phyloP scores from a whole-genome alignment of 208 protist species.

The Acanthamoeba healyi region DNA sequence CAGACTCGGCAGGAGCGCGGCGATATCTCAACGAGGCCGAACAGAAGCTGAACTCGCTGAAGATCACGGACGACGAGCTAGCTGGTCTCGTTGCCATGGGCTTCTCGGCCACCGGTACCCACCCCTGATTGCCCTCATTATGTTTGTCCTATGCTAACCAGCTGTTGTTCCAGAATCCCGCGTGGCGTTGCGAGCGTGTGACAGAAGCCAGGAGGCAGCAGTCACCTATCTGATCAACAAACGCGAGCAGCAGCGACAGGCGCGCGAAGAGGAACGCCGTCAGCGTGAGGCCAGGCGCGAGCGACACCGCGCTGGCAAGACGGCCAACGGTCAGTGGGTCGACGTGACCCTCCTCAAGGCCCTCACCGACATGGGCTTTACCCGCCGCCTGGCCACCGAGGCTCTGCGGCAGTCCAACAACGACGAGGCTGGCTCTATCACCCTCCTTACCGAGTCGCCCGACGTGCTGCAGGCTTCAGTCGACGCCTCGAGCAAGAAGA shows the following conservation, averaged over 20 bases:
- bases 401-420: constrained; percentile 66
- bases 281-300: constrained; percentile 16
- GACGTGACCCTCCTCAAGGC: constrained; percentile 39
- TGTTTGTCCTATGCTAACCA: too few relatives aligned
- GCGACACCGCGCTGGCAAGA: neutral
- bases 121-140: neutral
- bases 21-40: constrained; percentile 11
- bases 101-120: constrained; percentile 33
- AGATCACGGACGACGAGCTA: constrained; percentile 44
- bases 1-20: neutral
- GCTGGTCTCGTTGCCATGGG: constrained; percentile 34
- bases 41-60: constrained; percentile 28
- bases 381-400: constrained; percentile 18
- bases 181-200: constrained; percentile 35
- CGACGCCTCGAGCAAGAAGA: neutral
- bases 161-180: constrained; percentile 64
- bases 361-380: constrained; percentile 54
- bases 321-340: constrained; percentile 27
- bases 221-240: constrained; percentile 49
- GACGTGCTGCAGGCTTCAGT: constrained; percentile 44
- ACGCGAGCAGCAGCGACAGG: constrained; percentile 39
- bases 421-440: constrained; percentile 55
- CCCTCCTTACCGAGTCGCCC: constrained; percentile 36
- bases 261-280: constrained; percentile 11
- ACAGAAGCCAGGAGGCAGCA: neutral